A percentile compares a stretch with the other conserved stretches of the same genome.
phyloP scores from a whole-genome alignment of 1,284 basidiomycete genomes.

The Porogramme epimiltina region DNA sequence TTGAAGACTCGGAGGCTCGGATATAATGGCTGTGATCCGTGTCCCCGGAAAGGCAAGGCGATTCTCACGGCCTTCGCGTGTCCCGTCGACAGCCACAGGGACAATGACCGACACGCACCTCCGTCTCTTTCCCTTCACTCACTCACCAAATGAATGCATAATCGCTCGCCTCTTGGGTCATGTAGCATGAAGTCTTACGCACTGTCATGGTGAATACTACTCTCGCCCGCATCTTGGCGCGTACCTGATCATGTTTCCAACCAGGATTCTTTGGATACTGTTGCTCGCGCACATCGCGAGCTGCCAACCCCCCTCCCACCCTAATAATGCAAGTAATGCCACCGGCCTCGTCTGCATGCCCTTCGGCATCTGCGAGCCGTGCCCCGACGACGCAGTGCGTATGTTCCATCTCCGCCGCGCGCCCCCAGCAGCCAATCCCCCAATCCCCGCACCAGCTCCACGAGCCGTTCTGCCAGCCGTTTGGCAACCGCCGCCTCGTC shows the following conservation, averaged over 20 bases:
- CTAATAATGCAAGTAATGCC: slow-evolving; percentile 14
- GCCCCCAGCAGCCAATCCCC: slow-evolving; percentile 1
- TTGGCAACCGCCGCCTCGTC: slow-evolving; percentile 84
- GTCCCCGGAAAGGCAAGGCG: no score
- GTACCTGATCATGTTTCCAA: background rate
- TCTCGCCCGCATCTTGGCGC: no score
- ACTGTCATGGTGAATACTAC: no score
- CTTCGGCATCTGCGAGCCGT: slow-evolving; percentile 82
- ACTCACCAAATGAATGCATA: no score
- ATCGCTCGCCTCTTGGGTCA: background rate
- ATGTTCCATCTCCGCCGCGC: background rate
- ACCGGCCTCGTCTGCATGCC: slow-evolving; percentile 61
- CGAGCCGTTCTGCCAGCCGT: slow-evolving; percentile 89
- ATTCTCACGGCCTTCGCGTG: no score
- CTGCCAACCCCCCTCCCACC: slow-evolving; percentile 5
- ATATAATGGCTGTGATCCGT: no score
- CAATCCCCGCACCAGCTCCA: slow-evolving; percentile 52
- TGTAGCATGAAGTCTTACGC: background rate
- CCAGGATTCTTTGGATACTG: slow-evolving; percentile 15
- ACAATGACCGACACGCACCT: no score
- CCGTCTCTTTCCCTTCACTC: no score
- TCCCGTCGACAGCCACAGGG: no score
- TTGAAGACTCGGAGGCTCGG: no score
- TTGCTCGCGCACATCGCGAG: slow-evolving; percentile 6
- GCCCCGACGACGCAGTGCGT: slow-evolving; percentile 77